phyloP scores from a whole-genome alignment of 129 eudicot species.

The Centrapalus pauciflorus region DNA sequence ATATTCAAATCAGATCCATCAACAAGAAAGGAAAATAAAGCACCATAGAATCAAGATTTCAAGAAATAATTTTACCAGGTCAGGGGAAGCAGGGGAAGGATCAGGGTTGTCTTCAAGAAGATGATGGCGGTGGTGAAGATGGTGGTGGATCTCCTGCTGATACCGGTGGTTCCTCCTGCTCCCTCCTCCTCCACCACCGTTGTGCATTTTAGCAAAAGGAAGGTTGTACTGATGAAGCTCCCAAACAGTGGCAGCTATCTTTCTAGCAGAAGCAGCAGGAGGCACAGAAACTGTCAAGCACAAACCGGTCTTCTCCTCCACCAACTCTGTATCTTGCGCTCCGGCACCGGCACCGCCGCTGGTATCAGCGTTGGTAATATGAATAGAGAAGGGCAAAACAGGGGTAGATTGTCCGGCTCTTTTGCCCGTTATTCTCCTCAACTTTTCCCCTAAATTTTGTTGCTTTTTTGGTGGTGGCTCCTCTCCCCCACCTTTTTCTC shows the following conservation, averaged over 20 bases:
- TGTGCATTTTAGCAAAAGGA: conserved; percentile 55
- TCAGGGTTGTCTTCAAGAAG: conserved; percentile 42
- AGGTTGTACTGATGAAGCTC: conserved; percentile 62
- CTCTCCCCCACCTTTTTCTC: conserved; percentile 37
- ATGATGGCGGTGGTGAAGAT: conserved; percentile 37
- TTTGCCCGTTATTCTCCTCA: conserved; percentile 48
- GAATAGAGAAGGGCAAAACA: conserved; percentile 39
- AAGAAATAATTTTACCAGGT: conserved; percentile 33
- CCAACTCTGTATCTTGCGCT: conserved; percentile 9
- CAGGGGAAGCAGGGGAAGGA: conserved; percentile 65
- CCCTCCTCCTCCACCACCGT: conserved; percentile 34
- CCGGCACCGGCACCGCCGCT: neutral
- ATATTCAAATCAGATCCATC: conserved; percentile 6
- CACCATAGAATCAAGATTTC: conserved; percentile 9
- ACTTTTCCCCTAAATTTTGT: conserved; percentile 64
- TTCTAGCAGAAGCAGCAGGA: conserved; percentile 63
- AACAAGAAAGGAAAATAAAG: neutral
- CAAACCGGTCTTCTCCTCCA: conserved; percentile 8
- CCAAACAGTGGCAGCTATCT: conserved; percentile 76
- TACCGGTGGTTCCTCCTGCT: conserved; percentile 34
- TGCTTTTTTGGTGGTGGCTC: conserved; percentile 51
- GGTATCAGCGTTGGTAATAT: conserved; percentile 21
- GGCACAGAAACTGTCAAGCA: conserved; percentile 17
- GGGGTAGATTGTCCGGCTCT: conserved; percentile 66
- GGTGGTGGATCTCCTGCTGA: conserved; percentile 38